Conservation (phyloP, 2,329 filamentous ascomycete species). For the Ophiostoma sp. region DNA sequence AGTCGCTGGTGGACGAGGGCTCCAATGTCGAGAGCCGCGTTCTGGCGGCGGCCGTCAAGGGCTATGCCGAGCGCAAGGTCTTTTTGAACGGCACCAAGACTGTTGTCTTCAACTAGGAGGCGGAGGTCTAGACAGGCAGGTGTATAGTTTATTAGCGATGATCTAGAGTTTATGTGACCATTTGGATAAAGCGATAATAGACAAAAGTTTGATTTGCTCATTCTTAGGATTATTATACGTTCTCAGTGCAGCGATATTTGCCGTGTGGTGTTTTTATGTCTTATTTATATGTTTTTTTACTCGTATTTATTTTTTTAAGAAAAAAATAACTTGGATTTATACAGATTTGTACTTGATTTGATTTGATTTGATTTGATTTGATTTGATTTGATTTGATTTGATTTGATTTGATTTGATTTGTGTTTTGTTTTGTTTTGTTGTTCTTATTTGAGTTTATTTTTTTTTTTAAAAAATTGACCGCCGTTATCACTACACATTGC, state of each 20-base stretch:
- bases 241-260: not conserved
- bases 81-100: slow-evolving; percentile 77
- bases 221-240: not conserved
- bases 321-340: not conserved
- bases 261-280: not conserved
- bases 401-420: too few species aligned
- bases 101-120: slow-evolving; percentile 58
- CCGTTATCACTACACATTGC: too few species aligned
- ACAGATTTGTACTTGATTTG: too few species aligned
- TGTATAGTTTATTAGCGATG: not conserved
- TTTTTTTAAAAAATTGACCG: too few species aligned
- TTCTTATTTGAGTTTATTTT: too few species aligned
- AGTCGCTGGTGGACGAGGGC: slow-evolving; percentile 71
- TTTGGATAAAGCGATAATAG: not conserved
- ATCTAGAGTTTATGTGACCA: not conserved
- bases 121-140: not conserved
- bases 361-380: too few species aligned
- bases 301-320: not conserved
- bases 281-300: not conserved
- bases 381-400: too few species aligned
- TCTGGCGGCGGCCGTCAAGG: slow-evolving; percentile 74
- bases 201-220: slow-evolving; percentile 2
- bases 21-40: slow-evolving; percentile 82
- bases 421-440: too few species aligned
- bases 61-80: slow-evolving; percentile 72